Conservation (phyloP, 306 rosid genomes). For the Rosa rugosa region DNA sequence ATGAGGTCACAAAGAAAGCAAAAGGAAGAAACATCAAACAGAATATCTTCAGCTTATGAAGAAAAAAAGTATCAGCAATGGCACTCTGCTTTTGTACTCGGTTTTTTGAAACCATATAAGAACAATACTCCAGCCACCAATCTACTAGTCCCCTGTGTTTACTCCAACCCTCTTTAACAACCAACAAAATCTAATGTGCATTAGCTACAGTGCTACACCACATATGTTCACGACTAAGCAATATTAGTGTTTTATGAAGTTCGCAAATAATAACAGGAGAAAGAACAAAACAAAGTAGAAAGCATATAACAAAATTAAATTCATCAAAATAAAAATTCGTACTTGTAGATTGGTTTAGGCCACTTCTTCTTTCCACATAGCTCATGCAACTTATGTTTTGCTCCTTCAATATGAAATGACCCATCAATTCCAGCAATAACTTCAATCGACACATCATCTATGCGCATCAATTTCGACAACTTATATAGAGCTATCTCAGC, state of each 20-base stretch:
- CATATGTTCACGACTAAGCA: not conserved
- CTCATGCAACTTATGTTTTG: slow-evolving; percentile 56
- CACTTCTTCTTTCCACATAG: slow-evolving; percentile 57
- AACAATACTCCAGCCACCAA: not conserved
- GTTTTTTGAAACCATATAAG: not conserved
- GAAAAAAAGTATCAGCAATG: not conserved
- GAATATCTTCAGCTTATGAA: not conserved
- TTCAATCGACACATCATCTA: not conserved
- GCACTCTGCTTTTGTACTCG: not conserved
- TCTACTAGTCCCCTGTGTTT: not conserved
- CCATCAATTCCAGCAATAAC: slow-evolving; percentile 25
- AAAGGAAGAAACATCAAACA: not conserved
- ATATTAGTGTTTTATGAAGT: not conserved
- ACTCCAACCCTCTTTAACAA: not conserved
- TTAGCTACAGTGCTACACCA: not conserved
- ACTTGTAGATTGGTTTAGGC: slow-evolving; percentile 62
- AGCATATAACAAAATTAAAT: not conserved
- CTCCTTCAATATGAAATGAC: slow-evolving; percentile 46
- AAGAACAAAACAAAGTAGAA: not conserved
- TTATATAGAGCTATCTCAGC: slow-evolving; percentile 57
- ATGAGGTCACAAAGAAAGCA: not conserved
- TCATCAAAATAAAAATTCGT: slow-evolving; percentile 2
- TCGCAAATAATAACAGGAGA: not conserved
- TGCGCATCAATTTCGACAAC: slow-evolving; percentile 26
- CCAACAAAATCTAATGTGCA: not conserved